Base-by-base conservation (phyloP, 495 filamentous ascomycete species). In the Daldinia childiae region DNA sequence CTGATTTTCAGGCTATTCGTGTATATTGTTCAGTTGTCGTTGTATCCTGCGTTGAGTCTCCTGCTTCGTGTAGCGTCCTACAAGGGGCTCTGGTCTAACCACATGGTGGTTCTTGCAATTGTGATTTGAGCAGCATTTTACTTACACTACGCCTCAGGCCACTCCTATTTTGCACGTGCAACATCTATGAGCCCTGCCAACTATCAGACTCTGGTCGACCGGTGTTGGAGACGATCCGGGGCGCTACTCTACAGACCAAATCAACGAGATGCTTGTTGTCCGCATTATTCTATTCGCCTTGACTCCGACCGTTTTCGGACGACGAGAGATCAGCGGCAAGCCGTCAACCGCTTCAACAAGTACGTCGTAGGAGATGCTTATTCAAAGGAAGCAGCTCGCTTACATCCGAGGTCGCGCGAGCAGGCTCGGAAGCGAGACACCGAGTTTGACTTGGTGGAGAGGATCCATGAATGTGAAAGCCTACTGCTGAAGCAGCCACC, bases 211-310 rank as follows among this genome's bases (percentile, higher is more conserved):
- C 86, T 99, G 12, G 82, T 98, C 62, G 89, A 97, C 81, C 88
- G 92, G 62, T 94, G 93, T 69, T 99, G 94, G 94, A 89, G 95
- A 80, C 87, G 95, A 81, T 98, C 89, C 58, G 86, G 80, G 8
- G 88, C 84, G n/a, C 83, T 95, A n/a, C 87, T 97, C 71, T 99
- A 99, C 83, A 93, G 95, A 72, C 95, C 93, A 61, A 93, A 98
- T 79, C 87, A 90, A 73, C 86, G 81, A 51, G 81, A 89, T 62
- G 92, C 93, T 62, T 99, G 95, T 76, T 99, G 95, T 77, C 93
- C 94, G n/a, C 93, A 97, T 69, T 97, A 98, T 78, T 96, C 94
- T 1, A 89, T 98, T 69, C 90, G 95, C 59, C 85, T 98, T 52
- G 90, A 95, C 76, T 91, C 90, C 6, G 78, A 84, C 11, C 81